Base-by-base conservation (phyloP, 106 monocot species). In the Cymbidium sinense region DNA sequence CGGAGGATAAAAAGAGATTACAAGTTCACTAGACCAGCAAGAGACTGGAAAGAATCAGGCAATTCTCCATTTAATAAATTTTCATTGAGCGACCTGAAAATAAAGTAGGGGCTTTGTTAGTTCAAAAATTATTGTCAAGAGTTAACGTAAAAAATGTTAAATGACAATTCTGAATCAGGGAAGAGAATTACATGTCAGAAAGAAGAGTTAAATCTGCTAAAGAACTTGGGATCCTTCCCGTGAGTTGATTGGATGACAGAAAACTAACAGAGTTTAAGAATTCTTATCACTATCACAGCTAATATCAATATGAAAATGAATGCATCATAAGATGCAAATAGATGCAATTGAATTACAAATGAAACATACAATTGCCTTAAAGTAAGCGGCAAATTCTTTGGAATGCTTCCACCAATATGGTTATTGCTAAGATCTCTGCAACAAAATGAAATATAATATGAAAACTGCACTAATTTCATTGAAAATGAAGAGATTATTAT, bases 361-460 rank as follows among this genome's bases (percentile, higher is more conserved):
- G 31, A n/a, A 19, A 77, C 92, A 72, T 99, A 99, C 98, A 99
- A 87, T 61, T 76, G 74, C 74, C 77, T 81, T 74, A 99, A 34
- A 25, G 94, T 94, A 74, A 73, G 23, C 70, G 98, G 98, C 52
- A 94, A 77, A 77, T 83, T 89, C 44, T 87, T 85, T 65, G 98
- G 94, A 81, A 99, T 90, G 43, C 44, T 87, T 62, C 94, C 98
- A 54, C 98, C 89, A 76, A 99, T 92, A 74, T 87, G 89, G 44
- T 99, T 94, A 82, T 92, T 90, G 88, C 98, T 99, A 37, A 99
- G 81, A 84, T 94, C 89, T 79, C 75, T 51, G n/a, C 47, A 70
- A 36, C 9, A 34, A 70, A 78, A 34, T 71, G n/a, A 39, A 20
- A 36, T 37, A 71, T 39, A 71, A 20, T 7, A 71, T 39, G 37